Evolutionary conservation across 176 grass and related monocot species (phyloP), one percentile per base, ranked within the genome.

Genomic region (Bothriochloa decipiens): DNA sequence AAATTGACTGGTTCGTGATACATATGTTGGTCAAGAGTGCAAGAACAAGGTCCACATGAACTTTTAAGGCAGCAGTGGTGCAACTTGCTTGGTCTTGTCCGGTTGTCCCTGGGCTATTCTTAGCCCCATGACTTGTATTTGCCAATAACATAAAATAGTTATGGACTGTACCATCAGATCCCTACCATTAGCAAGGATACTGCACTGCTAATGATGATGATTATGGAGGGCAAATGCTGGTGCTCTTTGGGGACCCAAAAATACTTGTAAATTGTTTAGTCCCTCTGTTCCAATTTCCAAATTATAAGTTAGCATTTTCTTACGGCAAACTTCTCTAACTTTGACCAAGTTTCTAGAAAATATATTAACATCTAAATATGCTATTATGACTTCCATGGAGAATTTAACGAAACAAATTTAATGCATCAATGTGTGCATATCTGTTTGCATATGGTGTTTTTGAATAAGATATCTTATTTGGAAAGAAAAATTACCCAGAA

Each of bases 61-160:
- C 37, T 18, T 81, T 75, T 50, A 68, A 75, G 40, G 39, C 4
- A 41, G 17, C 63, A 75, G 42, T 74, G 57, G 26, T 75, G 27
- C 37, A 75, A 85, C 29, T 80, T 87, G 86, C 62, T 26, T 76
- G 35, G 13, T 67, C 69, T 69, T 74, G 69, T n/a, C n/a, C n/a
- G n/a, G n/a, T n/a, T n/a, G n/a, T 89, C 70, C 26, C 45, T 61
- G 27, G 49, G 52, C 77, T 84, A 76, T 79, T 75, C 73, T 53
- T 84, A 53, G 40, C 13, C 9, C 27, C 71, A 22, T 52, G 46
- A 64, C 58, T 79, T 52, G 45, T 69, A 49, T 81, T 35, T 58
- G 20, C 35, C 6, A 11, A 74, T 11, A 76, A 77, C 69, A 42
- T 28, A 55, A 79, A 62, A 67, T 39, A 33, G 58, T 36, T 61